Percentiles rank a stretch among this genome's conserved stretches.
phyloP scores from a whole-genome alignment of 805 yeast genomes.

The Metschnikowia reukaufii region DNA sequence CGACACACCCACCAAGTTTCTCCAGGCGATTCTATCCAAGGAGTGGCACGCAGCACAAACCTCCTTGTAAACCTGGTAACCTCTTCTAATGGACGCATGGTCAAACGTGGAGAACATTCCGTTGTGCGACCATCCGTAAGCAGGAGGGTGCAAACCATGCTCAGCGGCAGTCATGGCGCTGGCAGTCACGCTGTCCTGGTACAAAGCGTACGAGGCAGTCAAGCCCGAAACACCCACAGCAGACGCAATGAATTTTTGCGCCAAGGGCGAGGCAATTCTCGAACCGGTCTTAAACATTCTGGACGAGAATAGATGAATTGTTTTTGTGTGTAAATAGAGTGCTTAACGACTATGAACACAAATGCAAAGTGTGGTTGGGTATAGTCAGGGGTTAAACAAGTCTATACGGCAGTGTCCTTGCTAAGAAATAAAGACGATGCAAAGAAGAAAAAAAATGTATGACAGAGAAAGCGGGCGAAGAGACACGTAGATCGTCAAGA shows the following conservation, averaged over 20 bases:
- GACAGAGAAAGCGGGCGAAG: neutral
- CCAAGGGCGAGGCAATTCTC: constrained; percentile 21
- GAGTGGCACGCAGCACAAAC: constrained; percentile 99
- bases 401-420: constrained; percentile 3
- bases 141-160: constrained; percentile 97
- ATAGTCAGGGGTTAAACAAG: neutral
- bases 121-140: constrained; percentile 88
- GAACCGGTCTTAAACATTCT: constrained; percentile 20
- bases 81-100: constrained; percentile 96
- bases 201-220: constrained; percentile 76
- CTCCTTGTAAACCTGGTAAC: constrained; percentile 97
- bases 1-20: constrained; percentile 95
- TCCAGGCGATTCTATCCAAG: constrained; percentile 95
- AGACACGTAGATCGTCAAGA: no score
- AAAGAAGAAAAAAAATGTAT: neutral
- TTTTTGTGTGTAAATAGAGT: constrained; percentile 3
- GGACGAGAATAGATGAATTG: constrained; percentile 4
- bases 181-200: constrained; percentile 83
- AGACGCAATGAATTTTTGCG: constrained; percentile 57
- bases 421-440: neutral
- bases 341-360: constrained; percentile 2
- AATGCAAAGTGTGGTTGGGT: constrained; percentile 6
- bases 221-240: constrained; percentile 74
- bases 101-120: constrained; percentile 91
- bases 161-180: constrained; percentile 98